A percentile compares a stretch with the other conserved stretches of the same genome.
These are phyloP conservation scores for Podospora pseudopauciseta DNA, from an alignment of 495 filamentous ascomycete species.

Conservation along the genomic window DNA sequence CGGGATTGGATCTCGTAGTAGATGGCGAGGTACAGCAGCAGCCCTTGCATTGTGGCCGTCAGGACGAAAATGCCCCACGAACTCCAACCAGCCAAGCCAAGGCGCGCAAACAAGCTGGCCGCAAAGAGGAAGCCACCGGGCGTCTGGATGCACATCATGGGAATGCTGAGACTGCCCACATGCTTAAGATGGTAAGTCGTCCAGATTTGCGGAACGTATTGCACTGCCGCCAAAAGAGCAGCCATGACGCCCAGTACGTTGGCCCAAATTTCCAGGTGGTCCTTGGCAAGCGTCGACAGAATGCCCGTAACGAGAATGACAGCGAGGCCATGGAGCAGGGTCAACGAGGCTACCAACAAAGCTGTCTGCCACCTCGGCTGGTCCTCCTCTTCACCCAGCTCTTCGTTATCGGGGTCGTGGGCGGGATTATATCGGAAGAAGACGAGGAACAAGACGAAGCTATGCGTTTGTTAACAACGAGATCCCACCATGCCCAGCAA, in stretches of 20 bases:
- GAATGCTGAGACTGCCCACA: slow-evolving; percentile 85
- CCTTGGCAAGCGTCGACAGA: slow-evolving; percentile 54
- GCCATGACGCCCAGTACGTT: slow-evolving; percentile 76
- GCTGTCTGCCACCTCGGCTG: slow-evolving; percentile 71
- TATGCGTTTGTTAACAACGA: slow-evolving; percentile 30
- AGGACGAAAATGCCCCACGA: slow-evolving; percentile 87
- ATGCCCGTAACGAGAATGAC: slow-evolving; percentile 63
- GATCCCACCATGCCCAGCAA: background rate
- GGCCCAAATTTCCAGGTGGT: slow-evolving; percentile 68
- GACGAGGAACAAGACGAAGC: slow-evolving; percentile 78
- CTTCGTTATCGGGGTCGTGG: slow-evolving; percentile 41
- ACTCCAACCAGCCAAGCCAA: slow-evolving; percentile 87
- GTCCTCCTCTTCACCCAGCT: slow-evolving; percentile 32
- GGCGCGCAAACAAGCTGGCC: slow-evolving; percentile 71
- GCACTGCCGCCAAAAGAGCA: slow-evolving; percentile 74
- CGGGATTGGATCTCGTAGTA: slow-evolving; percentile 58
- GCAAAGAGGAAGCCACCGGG: slow-evolving; percentile 89
- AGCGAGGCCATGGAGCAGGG: slow-evolving; percentile 65
- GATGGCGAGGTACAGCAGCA: slow-evolving; percentile 75
- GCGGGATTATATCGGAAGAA: slow-evolving; percentile 69
- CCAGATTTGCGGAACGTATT: slow-evolving; percentile 93
- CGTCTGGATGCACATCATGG: slow-evolving; percentile 98
- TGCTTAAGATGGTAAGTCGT: slow-evolving; percentile 81
- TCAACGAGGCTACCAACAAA: slow-evolving; percentile 62
- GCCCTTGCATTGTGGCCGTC: slow-evolving; percentile 81